Conservation (phyloP, 176 grass and related monocot species). For the Raddia distichophylla region DNA sequence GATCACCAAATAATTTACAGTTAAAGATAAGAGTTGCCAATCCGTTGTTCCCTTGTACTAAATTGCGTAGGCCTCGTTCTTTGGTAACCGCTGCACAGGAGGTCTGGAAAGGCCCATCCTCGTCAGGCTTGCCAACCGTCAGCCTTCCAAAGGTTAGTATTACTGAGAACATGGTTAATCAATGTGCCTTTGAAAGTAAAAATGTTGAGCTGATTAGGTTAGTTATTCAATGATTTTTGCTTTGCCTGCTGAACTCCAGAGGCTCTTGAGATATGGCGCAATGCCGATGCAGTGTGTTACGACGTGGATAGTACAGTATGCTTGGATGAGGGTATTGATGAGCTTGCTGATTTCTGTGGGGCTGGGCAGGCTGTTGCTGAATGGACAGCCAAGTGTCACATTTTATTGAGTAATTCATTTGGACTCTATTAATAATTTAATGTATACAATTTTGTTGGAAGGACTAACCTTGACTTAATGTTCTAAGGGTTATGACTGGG, state of each 20-base stretch:
- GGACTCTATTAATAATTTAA: background rate
- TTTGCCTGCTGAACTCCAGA: conserved; percentile 38
- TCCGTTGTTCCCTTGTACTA: background rate
- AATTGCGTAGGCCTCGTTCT: background rate
- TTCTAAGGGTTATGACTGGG: conserved; percentile 85
- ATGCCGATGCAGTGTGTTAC: conserved; percentile 78
- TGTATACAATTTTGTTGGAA: background rate
- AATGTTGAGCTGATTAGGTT: no score
- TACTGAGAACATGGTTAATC: background rate
- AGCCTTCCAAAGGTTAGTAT: conserved; percentile 45
- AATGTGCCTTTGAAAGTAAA: background rate
- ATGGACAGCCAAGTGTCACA: conserved; percentile 59
- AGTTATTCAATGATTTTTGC: background rate
- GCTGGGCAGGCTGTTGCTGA: conserved; percentile 82
- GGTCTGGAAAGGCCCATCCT: conserved; percentile 20
- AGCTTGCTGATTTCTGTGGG: conserved; percentile 82
- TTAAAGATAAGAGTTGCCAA: background rate
- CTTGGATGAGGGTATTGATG: conserved; percentile 89
- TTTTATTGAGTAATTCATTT: background rate
- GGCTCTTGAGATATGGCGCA: conserved; percentile 56
- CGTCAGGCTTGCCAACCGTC: conserved; percentile 11
- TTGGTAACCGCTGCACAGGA: background rate
- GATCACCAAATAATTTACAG: background rate
- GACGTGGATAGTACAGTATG: conserved; percentile 94
- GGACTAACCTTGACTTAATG: background rate